Evolutionary conservation across 495 filamentous ascomycete species (phyloP).

Genomic region (Hypoxylon lenormandii): DNA sequence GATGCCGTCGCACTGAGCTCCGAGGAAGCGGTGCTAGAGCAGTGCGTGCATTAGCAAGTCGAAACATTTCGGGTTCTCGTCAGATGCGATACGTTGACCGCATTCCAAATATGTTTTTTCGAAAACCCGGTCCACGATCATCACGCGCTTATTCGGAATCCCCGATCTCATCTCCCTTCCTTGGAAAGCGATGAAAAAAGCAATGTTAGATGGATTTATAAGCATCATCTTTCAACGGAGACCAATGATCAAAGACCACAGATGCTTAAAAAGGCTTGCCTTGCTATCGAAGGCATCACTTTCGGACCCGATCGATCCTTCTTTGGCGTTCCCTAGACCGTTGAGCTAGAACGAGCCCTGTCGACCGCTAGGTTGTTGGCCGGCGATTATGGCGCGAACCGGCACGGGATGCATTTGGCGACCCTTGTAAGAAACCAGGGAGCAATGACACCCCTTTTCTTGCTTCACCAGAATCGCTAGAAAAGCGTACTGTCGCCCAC

Average conservation of each 20-base stretch:
- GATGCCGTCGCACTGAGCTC: background rate
- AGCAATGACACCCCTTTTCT: slow-evolving; percentile 22
- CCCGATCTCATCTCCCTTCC: too few relatives aligned
- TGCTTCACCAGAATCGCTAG: background rate
- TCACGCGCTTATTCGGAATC: too few relatives aligned
- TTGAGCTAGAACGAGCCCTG: background rate
- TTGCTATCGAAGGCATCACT: background rate
- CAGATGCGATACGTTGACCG: too few relatives aligned
- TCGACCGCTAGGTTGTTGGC: background rate
- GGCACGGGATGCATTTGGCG: slow-evolving; percentile 4
- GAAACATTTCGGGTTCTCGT: too few relatives aligned
- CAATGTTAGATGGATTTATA: slow-evolving; percentile 9
- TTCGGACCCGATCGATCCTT: background rate
- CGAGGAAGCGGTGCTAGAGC: too few relatives aligned
- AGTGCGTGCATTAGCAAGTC: too few relatives aligned
- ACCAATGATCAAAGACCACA: background rate
- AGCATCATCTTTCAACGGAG: slow-evolving; percentile 4
- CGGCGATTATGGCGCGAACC: slow-evolving; percentile 4
- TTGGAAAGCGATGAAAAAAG: slow-evolving; percentile 6
- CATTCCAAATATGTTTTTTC: too few relatives aligned
- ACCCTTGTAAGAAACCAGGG: slow-evolving; percentile 33
- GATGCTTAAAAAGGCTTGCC: background rate
- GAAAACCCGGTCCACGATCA: too few relatives aligned
- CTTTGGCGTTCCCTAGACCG: background rate
- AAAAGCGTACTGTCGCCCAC: background rate